phyloP scores from a whole-genome alignment of 768 basidiomycete genomes.

The Leccinellum luteum region DNA sequence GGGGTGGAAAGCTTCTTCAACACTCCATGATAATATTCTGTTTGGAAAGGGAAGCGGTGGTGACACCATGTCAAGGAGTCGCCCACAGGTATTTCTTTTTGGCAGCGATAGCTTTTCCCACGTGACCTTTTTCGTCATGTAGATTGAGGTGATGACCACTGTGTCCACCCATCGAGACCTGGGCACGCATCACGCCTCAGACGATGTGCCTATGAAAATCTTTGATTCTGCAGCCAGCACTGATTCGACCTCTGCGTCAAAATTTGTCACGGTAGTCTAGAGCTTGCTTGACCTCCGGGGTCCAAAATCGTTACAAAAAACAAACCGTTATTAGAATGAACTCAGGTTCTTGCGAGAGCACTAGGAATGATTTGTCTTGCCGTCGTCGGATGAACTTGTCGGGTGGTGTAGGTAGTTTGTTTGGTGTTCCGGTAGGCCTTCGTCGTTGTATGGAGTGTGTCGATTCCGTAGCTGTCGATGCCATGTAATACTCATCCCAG shows the following conservation, averaged over 20 bases:
- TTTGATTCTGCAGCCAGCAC: background rate
- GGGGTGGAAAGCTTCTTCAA: constrained; percentile 15
- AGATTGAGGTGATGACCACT: background rate
- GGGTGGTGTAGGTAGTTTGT: too few species aligned
- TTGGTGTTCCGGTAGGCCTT: too few species aligned
- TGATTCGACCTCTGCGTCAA: background rate
- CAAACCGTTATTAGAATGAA: too few species aligned
- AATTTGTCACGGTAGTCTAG: background rate
- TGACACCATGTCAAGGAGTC: background rate
- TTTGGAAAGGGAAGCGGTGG: background rate
- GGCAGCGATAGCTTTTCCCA: too few species aligned
- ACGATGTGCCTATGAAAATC: background rate
- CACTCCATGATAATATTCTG: constrained; percentile 3
- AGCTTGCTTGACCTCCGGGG: background rate
- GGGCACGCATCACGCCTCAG: background rate
- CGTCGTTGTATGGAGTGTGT: too few species aligned
- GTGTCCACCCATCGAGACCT: background rate
- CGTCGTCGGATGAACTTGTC: too few species aligned
- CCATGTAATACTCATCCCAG: too few species aligned
- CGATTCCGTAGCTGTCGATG: too few species aligned
- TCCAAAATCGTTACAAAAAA: too few species aligned
- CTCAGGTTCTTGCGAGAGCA: too few species aligned
- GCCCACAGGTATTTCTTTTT: constrained; percentile 8
- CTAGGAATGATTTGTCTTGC: too few species aligned
- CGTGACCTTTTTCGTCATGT: background rate